Evolutionary conservation across 2,329 filamentous ascomycete species (phyloP).

Genomic region (Nothomitra cinnamomea): DNA sequence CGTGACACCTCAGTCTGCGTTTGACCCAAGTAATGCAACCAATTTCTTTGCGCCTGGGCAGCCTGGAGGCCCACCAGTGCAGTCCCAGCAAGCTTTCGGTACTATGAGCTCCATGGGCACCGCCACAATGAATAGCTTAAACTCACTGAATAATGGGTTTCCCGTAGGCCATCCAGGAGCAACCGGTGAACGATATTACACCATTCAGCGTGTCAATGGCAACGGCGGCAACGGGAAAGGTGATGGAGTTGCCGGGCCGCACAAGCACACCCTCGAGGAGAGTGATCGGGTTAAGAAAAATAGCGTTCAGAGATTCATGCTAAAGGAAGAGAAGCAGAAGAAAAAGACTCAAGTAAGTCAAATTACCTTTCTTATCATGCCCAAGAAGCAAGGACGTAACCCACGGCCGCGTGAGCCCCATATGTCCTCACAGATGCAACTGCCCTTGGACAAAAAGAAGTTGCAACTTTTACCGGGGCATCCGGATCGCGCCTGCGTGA

Average conservation of each 20-base stretch:
- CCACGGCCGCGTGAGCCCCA: too few relatives aligned
- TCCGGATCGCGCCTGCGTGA: too few relatives aligned
- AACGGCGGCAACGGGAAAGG: constrained; percentile 57
- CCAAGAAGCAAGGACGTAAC: not conserved
- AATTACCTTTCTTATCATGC: not conserved
- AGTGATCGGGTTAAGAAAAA: constrained; percentile 73
- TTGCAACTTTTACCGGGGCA: too few relatives aligned
- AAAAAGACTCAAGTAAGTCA: constrained; percentile 40
- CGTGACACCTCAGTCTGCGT: not conserved
- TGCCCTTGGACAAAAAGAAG: too few relatives aligned
- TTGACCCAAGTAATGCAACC: constrained; percentile 10
- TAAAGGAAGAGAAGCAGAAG: constrained; percentile 46
- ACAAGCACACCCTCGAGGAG: constrained; percentile 54
- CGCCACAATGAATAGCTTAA: constrained; percentile 9
- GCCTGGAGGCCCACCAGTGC: constrained; percentile 5
- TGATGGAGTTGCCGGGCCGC: constrained; percentile 52
- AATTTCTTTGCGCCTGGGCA: constrained; percentile 18
- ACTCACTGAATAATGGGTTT: constrained; percentile 20
- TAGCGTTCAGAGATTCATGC: constrained; percentile 48
- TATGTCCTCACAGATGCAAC: too few relatives aligned
- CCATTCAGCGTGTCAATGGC: constrained; percentile 61
- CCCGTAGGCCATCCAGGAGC: constrained; percentile 29
- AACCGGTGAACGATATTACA: constrained; percentile 44
- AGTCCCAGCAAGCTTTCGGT: constrained; percentile 22
- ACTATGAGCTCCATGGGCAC: constrained; percentile 17